Conservation (phyloP, 495 filamentous ascomycete species). For the Trypethelium eluteriae region DNA sequence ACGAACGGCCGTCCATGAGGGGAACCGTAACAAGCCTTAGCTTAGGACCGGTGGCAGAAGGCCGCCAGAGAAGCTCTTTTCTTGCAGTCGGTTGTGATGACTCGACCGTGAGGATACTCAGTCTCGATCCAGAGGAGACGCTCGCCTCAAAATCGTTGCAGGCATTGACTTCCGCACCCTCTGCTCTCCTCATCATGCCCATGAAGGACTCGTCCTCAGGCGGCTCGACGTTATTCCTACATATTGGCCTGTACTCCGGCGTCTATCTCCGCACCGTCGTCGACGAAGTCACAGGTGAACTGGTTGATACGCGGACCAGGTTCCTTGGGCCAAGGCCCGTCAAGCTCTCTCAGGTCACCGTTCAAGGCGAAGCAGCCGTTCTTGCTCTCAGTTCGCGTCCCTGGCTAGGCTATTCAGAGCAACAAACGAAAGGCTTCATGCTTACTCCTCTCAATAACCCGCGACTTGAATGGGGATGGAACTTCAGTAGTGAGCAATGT, state of each 20-base stretch:
- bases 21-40: constrained; percentile 92
- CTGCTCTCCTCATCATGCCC: constrained; percentile 81
- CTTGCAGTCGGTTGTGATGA: constrained; percentile 96
- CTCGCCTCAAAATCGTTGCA: constrained; percentile 90
- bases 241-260: constrained; percentile 91
- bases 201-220: constrained; percentile 82
- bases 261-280: constrained; percentile 91
- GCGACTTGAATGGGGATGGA: constrained; percentile 89
- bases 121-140: constrained; percentile 79
- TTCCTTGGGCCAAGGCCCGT: constrained; percentile 73
- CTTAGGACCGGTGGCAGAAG: constrained; percentile 87
- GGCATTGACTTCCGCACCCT: constrained; percentile 81
- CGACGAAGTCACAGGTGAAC: constrained; percentile 87
- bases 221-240: constrained; percentile 78
- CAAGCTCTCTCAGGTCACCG: constrained; percentile 52
- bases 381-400: constrained; percentile 83
- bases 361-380: constrained; percentile 77
- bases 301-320: constrained; percentile 87
- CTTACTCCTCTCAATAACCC: constrained; percentile 84
- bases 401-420: constrained; percentile 87
- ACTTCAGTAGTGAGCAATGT: constrained; percentile 89
- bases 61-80: constrained; percentile 75
- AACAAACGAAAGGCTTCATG: constrained; percentile 74
- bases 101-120: constrained; percentile 86
- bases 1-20: constrained; percentile 91